Evolutionary conservation across 257 asterid species (phyloP), one percentile per base, ranked within the genome.

Genomic region (Thymus mandschuricus): DNA sequence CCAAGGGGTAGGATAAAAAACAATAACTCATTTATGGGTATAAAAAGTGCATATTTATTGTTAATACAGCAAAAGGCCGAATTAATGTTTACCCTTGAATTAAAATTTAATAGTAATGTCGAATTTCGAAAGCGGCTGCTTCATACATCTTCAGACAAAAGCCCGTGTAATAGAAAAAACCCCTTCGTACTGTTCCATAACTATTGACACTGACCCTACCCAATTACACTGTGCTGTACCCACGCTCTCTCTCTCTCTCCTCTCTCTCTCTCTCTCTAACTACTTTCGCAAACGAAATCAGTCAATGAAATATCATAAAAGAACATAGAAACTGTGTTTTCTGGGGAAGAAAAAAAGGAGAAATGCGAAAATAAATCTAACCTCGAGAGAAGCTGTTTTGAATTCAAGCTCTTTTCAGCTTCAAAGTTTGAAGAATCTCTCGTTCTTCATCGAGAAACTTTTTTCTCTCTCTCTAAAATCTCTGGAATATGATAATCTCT

Each of bases 61-160:
- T 21, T 40, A 41, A 35, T 38, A 8, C 60, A 29, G 13, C 51
- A 21, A 52, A 54, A n/a, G 50, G 13, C 41, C 21, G 21, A 21
- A 21, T 21, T 21, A 21, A 21, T 21, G 21, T 21, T 21, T 21
- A 21, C 21, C 21, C 21, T 21, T 21, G 21, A 21, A 21, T 21
- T 21, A 21, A 21, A 21, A 21, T 21, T 21, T 21, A 21, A 21
- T 21, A 21, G 21, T 45, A 75, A 79, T 79, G 92, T 84, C 91
- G 82, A 83, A 72, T 70, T 80, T 34, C 75, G 94, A 88, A 82
- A 86, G 84, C 84, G 74, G 78, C 75, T 41, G 72, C 63, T 82
- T 80, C 61, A 68, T 75, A 80, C 81, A 82, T 81, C 64, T 38
- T 60, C 78, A 81, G 85, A 86, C 86, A 85, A 81, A 81, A 64